Evolutionary conservation across 169 alveolate genomes (phyloP).

Genomic region (Babesia ovis): DNA sequence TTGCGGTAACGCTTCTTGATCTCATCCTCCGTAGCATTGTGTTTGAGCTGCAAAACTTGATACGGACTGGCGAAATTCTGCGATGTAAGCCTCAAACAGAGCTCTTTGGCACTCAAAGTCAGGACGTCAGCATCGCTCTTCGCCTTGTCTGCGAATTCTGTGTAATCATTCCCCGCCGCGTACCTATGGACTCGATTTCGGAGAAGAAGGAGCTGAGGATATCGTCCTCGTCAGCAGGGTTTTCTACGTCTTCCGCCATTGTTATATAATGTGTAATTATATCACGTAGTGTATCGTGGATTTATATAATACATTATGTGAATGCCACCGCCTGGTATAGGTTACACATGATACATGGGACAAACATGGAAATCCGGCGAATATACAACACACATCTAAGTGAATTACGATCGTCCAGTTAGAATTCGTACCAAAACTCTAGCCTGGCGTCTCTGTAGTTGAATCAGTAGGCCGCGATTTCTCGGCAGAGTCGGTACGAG

Average conservation of each 20-base stretch:
- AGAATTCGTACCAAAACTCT: not conserved
- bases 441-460: not conserved
- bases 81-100: slow-evolving; percentile 59
- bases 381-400: not conserved
- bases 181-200: slow-evolving; percentile 60
- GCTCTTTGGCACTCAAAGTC: slow-evolving; percentile 46
- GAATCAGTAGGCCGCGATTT: not conserved
- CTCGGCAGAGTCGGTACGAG: not conserved
- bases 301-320: not conserved
- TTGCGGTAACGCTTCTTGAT: slow-evolving; percentile 58
- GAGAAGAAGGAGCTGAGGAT: slow-evolving; percentile 49
- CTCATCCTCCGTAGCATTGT: slow-evolving; percentile 65
- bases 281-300: not conserved
- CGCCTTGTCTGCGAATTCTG: slow-evolving; percentile 33
- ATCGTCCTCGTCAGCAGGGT: slow-evolving; percentile 42
- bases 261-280: not conserved
- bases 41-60: slow-evolving; percentile 66
- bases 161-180: not conserved
- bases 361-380: not conserved
- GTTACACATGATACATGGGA: not conserved
- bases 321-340: not conserved
- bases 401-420: not conserved
- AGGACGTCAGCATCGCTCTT: slow-evolving; percentile 41
- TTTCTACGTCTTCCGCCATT: slow-evolving; percentile 23
- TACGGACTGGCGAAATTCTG: slow-evolving; percentile 61